Percentiles rank a stretch among this genome's conserved stretches.
Conservation (phyloP, 2,329 filamentous ascomycete species). For the Trichophyton simii region DNA sequence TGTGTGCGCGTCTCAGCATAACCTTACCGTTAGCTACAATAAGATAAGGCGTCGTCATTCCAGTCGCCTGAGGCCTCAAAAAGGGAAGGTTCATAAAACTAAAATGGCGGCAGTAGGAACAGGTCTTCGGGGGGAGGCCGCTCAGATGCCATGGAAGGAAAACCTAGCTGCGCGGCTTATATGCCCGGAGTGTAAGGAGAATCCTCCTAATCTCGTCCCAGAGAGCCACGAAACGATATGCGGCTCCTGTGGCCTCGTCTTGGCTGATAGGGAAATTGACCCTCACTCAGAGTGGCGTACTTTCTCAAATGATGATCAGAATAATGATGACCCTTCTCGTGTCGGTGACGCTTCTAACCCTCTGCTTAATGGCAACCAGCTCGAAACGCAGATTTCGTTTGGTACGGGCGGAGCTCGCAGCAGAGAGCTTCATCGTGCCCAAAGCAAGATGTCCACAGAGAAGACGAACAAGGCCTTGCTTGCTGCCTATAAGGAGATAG, state of each 20-base stretch:
- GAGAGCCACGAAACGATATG: conserved; percentile 91
- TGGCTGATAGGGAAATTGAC: conserved; percentile 84
- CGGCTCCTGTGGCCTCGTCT: conserved; percentile 76
- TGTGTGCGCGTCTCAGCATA: conserved; percentile 39
- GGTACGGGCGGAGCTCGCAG: conserved; percentile 58
- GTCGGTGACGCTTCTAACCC: conserved; percentile 89
- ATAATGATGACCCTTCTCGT: conserved; percentile 92
- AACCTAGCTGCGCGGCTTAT: conserved; percentile 77
- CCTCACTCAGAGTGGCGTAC: conserved; percentile 97
- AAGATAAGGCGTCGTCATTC: conserved; percentile 33
- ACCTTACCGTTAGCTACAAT: conserved; percentile 33
- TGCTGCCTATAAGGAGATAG: conserved; percentile 77
- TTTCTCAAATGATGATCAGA: conserved; percentile 95
- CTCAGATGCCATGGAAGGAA: conserved; percentile 51
- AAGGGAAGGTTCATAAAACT: conserved; percentile 9
- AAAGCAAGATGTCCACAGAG: conserved; percentile 69
- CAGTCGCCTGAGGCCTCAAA: conserved; percentile 21
- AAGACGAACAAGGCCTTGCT: conserved; percentile 73
- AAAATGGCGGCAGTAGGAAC: conserved; percentile 31
- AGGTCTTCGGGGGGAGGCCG: conserved; percentile 32
- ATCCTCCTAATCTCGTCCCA: conserved; percentile 88
- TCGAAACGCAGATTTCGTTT: conserved; percentile 78
- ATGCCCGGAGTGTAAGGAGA: conserved; percentile 82
- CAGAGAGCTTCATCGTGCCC: conserved; percentile 66
- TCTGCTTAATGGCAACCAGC: conserved; percentile 77